Evolutionary conservation across 768 basidiomycete genomes (phyloP).

Genomic region (Leccinum barrowsii): DNA sequence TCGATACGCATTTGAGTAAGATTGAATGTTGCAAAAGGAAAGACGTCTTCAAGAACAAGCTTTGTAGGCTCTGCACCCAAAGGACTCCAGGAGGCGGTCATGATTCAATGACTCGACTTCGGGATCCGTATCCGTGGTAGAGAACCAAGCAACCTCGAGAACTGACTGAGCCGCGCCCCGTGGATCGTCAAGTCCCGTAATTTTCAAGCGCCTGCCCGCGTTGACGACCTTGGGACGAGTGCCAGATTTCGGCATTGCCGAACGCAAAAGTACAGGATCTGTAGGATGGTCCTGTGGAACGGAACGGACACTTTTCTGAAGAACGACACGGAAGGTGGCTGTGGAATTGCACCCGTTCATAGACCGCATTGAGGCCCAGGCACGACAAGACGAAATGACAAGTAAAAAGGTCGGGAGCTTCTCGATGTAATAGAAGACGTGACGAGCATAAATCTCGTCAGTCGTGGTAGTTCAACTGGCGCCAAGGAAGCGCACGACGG

Average conservation of each 20-base stretch:
- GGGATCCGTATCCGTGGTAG: slow-evolving; percentile 46
- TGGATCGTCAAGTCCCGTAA: slow-evolving; percentile 66
- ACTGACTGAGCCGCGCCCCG: slow-evolving; percentile 65
- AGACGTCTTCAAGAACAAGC: not conserved
- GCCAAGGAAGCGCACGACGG: too few relatives aligned
- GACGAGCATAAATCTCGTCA: slow-evolving; percentile 51
- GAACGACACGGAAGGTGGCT: slow-evolving; percentile 71
- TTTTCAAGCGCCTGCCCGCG: slow-evolving; percentile 58
- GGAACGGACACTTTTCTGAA: slow-evolving; percentile 59
- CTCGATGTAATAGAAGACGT: slow-evolving; percentile 76
- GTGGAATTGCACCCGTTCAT: slow-evolving; percentile 64
- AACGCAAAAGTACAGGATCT: slow-evolving; percentile 75
- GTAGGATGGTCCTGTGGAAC: slow-evolving; percentile 78
- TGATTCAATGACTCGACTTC: slow-evolving; percentile 52
- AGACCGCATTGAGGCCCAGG: slow-evolving; percentile 64
- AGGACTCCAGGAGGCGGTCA: not conserved
- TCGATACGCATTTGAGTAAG: not conserved
- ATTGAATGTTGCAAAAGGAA: not conserved
- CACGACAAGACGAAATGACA: slow-evolving; percentile 61
- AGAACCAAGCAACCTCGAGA: slow-evolving; percentile 80
- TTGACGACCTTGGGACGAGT: slow-evolving; percentile 48
- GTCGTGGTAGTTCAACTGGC: too few relatives aligned
- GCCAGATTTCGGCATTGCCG: slow-evolving; percentile 54
- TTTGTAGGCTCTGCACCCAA: too few relatives aligned
- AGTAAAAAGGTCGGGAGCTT: slow-evolving; percentile 72